Evolutionary conservation across 495 filamentous ascomycete species (phyloP), one percentile per base, ranked within the genome.

Genomic region (Penicillium riverlandense): DNA sequence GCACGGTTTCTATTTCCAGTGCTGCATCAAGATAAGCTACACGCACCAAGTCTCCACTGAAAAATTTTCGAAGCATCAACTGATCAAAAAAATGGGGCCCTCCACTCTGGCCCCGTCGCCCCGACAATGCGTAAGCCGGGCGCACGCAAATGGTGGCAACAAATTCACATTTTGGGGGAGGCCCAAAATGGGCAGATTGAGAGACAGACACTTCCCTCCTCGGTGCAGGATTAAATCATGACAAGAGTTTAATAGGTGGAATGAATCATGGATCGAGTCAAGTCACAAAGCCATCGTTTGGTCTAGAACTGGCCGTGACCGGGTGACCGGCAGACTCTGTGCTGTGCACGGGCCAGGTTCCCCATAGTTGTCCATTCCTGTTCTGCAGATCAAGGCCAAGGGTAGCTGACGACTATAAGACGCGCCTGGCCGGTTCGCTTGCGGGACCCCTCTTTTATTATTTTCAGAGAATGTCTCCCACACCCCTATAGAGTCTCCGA

Each of bases 1-100:
- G 50, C 48, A 37, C 51, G 46, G 50, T 45, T 53, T 47, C 44
- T 49, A 47, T 52, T 52, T 52, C 38, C 11, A 38, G 35, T 27
- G 45, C 15, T 16, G 16, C 27, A 48, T 41, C 32, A 48, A 53
- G 54, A 58, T 61, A 61, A 61, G 57, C 52, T 61, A 48, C 52
- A 44, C 32, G 42, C 12, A 45, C 22, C 47, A 13, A 14, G 55
- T 52, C 54, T 44, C 57, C 57, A 61, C 55, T 35, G 49, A 58
- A 52, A 58, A 58, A 55, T 48, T 54, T 54, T 61, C 54, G 54
- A 53, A 55, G 54, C 36, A 58, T 58, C 54, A 58, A 53, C 52
- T 58, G 57, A 61, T 58, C 57, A 50, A 8, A 44, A 47, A 51
- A 38, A 32, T 43, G 44, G 42, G 32, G 13, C 40, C 29, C 38